Evolutionary conservation across 768 basidiomycete genomes (phyloP).

Genomic region (Tricholoma sp.): DNA sequence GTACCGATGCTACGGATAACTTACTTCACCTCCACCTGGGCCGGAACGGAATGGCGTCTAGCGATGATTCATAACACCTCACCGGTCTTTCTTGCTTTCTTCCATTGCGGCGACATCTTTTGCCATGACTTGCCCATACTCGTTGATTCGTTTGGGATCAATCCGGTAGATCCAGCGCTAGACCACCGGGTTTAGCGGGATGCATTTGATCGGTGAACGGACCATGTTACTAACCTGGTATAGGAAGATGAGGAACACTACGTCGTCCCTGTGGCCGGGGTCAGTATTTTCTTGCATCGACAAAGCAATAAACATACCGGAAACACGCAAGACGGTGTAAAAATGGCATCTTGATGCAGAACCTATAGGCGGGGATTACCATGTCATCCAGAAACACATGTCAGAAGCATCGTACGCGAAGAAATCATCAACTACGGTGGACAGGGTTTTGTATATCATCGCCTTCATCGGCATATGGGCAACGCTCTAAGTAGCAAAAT

Average conservation of each 20-base stretch:
- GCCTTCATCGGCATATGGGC: conserved; percentile 99
- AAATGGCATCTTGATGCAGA: conserved; percentile 96
- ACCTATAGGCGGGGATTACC: conserved; percentile 39
- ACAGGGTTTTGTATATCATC: conserved; percentile 92
- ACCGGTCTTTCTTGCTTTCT: conserved; percentile 59
- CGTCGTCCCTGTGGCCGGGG: conserved; percentile 56
- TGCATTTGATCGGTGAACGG: background rate
- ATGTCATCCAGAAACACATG: conserved; percentile 2
- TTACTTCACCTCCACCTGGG: conserved; percentile 20
- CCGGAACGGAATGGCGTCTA: conserved; percentile 11
- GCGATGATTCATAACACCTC: conserved; percentile 3
- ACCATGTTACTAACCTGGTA: conserved; percentile 72
- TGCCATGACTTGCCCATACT: conserved; percentile 84
- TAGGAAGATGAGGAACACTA: conserved; percentile 87
- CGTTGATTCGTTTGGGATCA: conserved; percentile 92
- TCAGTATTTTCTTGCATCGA: conserved; percentile 15
- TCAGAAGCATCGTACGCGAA: conserved; percentile 58
- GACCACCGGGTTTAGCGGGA: conserved; percentile 16
- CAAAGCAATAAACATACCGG: conserved; percentile 35
- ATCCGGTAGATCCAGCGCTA: conserved; percentile 97
- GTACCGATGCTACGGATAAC: conserved; percentile 10
- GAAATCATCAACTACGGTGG: conserved; percentile 88
- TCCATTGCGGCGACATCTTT: conserved; percentile 42
- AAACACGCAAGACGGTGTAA: conserved; percentile 89
- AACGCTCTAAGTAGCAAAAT: conserved; percentile 58